Evolutionary conservation across 768 basidiomycete genomes (phyloP).

Genomic region (Rhodotorula diobovata): DNA sequence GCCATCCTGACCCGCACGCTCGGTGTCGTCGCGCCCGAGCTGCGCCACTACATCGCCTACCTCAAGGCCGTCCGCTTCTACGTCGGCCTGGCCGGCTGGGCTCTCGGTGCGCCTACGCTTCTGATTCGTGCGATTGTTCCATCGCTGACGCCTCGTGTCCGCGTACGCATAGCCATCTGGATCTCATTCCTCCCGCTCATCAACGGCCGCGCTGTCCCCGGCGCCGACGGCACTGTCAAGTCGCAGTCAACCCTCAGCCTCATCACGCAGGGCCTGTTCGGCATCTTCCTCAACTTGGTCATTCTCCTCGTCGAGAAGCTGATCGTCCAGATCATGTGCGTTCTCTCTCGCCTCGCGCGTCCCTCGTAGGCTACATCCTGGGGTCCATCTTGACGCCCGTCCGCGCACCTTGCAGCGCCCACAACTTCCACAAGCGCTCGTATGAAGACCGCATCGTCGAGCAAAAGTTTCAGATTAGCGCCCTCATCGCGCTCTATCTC

Average conservation of each 20-base stretch:
- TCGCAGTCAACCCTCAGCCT: slow-evolving; percentile 51
- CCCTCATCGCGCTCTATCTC: slow-evolving; percentile 69
- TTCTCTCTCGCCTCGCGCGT: background rate
- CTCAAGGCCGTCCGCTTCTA: slow-evolving; percentile 62
- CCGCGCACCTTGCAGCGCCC: slow-evolving; percentile 30
- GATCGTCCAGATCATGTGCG: slow-evolving; percentile 69
- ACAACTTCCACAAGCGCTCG: slow-evolving; percentile 50
- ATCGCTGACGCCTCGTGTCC: slow-evolving; percentile 39
- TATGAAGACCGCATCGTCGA: slow-evolving; percentile 68
- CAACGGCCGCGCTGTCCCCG: slow-evolving; percentile 41
- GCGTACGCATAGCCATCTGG: slow-evolving; percentile 51
- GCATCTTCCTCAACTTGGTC: slow-evolving; percentile 62
- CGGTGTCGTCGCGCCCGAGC: slow-evolving; percentile 67
- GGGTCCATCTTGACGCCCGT: background rate
- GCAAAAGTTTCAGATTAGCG: slow-evolving; percentile 71
- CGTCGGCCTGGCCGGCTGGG: slow-evolving; percentile 40
- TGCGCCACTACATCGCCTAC: slow-evolving; percentile 76
- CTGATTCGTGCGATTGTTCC: background rate
- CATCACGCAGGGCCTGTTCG: slow-evolving; percentile 67
- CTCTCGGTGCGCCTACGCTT: slow-evolving; percentile 17
- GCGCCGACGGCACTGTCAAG: slow-evolving; percentile 1
- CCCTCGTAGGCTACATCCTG: background rate
- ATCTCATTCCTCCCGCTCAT: slow-evolving; percentile 62
- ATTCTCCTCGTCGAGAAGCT: slow-evolving; percentile 78
- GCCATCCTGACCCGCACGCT: slow-evolving; percentile 53